Evolutionary conservation across 1,284 basidiomycete species (phyloP).

Genomic region (Agroathelia rolfsii): DNA sequence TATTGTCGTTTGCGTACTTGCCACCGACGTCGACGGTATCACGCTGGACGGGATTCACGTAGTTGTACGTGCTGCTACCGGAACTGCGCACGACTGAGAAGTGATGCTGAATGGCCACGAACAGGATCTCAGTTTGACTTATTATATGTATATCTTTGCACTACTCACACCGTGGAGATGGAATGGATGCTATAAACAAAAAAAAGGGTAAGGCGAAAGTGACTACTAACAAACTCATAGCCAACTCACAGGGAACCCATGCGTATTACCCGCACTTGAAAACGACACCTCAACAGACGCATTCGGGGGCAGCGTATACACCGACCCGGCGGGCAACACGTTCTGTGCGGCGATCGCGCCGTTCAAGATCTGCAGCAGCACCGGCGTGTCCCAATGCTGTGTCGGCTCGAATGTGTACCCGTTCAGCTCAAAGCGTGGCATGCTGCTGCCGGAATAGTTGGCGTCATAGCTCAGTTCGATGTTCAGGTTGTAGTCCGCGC

Average conservation of each 20-base stretch:
- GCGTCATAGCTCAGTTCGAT: slow-evolving; percentile 7
- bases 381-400: slow-evolving; percentile 20
- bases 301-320: slow-evolving; percentile 19
- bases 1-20: slow-evolving; percentile 15
- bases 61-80: slow-evolving; percentile 23
- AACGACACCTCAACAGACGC: slow-evolving; percentile 16
- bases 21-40: no score
- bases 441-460: neutral
- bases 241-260: slow-evolving; percentile 5
- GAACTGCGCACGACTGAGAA: slow-evolving; percentile 28
- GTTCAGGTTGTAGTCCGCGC: slow-evolving; percentile 10
- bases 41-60: slow-evolving; percentile 24
- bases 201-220: neutral
- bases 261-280: slow-evolving; percentile 12
- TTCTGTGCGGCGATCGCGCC: slow-evolving; percentile 25
- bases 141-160: slow-evolving; percentile 17
- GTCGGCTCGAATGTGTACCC: slow-evolving; percentile 14
- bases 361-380: slow-evolving; percentile 29
- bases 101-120: slow-evolving; percentile 19
- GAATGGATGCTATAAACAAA: slow-evolving; percentile 20
- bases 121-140: slow-evolving; percentile 24
- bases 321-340: slow-evolving; percentile 28
- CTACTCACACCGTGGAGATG: slow-evolving; percentile 26
- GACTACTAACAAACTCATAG: neutral
- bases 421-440: slow-evolving; percentile 6